Evolutionary conservation across 1,284 basidiomycete genomes (phyloP), one percentile per base, ranked within the genome.

Genomic region (Cutaneotrichosporon mucoides): DNA sequence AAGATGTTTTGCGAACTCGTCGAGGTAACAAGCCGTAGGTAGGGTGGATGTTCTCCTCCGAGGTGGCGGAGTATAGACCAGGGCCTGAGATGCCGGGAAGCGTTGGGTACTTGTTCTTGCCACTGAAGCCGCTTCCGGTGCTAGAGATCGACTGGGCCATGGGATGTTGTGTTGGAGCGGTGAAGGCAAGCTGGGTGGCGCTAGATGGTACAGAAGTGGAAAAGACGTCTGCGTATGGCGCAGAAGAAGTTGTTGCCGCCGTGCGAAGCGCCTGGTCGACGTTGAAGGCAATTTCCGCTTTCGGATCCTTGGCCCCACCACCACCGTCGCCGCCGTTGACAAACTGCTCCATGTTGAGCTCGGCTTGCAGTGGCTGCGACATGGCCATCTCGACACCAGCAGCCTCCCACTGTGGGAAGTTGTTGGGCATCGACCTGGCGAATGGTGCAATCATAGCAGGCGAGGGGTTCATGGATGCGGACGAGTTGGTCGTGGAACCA

Each of bases 1-100:
- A 93, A 76, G 89, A 91, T 47, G 91, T 91, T 81, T 94, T 92
- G 64, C 92, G 85, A 58, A 92, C 88, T 70, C 88, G 86, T 61
- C 86, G 84, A 24, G 76, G 76, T 53, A 90, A 86, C 76, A 90
- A 91, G 6, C 84, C 80, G 60, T 77, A 79, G 56, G 77, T 70
- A 8, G 77, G 77, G 51, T 79, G 73, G 59, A 66, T 76, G 64
- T 79, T 79, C 61, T 77, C 77, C 52, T 74, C 71, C 7, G 68
- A 71, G 13, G 12, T 35, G 38, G 76, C 67, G 9, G 60, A 53
- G 56, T 71, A 75, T 16, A 79, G 56, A 0, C 76, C 76, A 4
- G 77, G 76, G 34, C 77, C 77, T 11, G 66, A 67, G 40, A 79
- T 79, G 13, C 77, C 77, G 1, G 77, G 76, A 15, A 79, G 55